Base-by-base conservation (phyloP, 768 basidiomycete genomes). In the Psilocybe cubensis region DNA sequence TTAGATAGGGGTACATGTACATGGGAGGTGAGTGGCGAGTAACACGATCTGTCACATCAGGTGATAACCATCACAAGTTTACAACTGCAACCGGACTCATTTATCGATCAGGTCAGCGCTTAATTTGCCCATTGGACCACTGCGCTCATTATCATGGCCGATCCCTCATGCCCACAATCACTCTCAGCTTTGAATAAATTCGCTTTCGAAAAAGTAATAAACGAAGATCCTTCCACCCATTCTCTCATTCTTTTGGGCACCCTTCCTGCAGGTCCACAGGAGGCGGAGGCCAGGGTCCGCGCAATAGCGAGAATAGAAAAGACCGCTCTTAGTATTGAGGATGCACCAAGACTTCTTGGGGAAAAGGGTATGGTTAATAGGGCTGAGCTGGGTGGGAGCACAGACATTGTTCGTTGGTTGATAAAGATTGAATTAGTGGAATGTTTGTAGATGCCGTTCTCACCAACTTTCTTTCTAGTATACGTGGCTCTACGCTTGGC, bases 271-370 rank as follows among this genome's bases (percentile, higher is more conserved):
- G 52, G 61, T n/a, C 56, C 69, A 0, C 55, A 67, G 4, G 18
- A 60, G 8, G 27, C 60, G 20, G 46, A 57, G 29, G 63, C 58
- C 5, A 57, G 56, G 1, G 70, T 78, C 2, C 76, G 77, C 28
- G 85, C 89, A 3, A 87, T 96, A 59, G 66, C 95, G n/a, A 83
- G 87, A 33, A 74, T 96, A 35, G 90, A 94, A 69, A 92, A 87
- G 68, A 88, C 88, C 0, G 81, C 89, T 2, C 77, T 95, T 55
- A 73, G 83, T n/a, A 57, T 76, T 7, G 69, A 76, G 6, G 65
- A 74, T 18, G 78, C 73, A 21, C 58, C 68, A 14, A 54, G 66
- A 23, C 65, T 82, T 54, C 73, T 86, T 66, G 61, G 73, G 23
- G 62, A 70, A 0, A 38, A 74, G 9, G 75, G 73, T 12, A 57